Base-by-base conservation (phyloP, 2,329 filamentous ascomycete species). In the Ophiostoma australiae region DNA sequence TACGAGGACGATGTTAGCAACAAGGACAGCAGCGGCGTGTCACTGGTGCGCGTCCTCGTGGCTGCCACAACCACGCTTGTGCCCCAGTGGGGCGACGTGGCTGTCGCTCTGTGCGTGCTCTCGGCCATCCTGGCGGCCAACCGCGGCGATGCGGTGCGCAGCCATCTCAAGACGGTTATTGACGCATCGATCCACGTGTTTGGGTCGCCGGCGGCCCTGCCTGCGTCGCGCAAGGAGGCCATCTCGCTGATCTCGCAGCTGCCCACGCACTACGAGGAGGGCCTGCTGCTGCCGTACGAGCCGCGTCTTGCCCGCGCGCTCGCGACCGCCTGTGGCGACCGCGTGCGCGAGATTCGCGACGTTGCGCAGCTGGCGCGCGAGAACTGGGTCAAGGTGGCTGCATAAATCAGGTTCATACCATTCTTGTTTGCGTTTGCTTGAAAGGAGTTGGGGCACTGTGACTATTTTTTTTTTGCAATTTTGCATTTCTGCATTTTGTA, bases 321-420 rank as follows among this genome's bases (percentile, higher is more conserved):
- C 72, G 81, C 82, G 1, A 74, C 79, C 10, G 85, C 85, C 1
- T 86, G 85, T 68, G 86, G 86, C 1, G 85, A 88, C 73, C 77
- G 79, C 6, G 83, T 86, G 10, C 80, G 86, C 65, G 84, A 85
- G 72, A 80, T 87, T 65, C 80, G 86, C 67, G 82, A 80, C 70
- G 80, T 79, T 67, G 86, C 86, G 23, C 80, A 85, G 69, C 74
- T 77, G 72, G 84, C 85, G 4, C 81, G 84, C 70, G 79, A 79
- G 69, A 82, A 81, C 7, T 88, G 86, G 86, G 78, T 78, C 3
- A 78, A 76, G 71, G 72, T 82, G 68, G 67, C 68, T 7, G 75
- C 73, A 13, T 79, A 41, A 35, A 75, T 27, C 52, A 58, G n/a
- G 3, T 58, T 31, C n/a, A 13, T 11, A 6, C n/a, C 23, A 27